Percentiles rank a stretch among this genome's conserved stretches.
phyloP scores from a whole-genome alignment of 2,329 filamentous ascomycete species.

The Trichoderma gracile region DNA sequence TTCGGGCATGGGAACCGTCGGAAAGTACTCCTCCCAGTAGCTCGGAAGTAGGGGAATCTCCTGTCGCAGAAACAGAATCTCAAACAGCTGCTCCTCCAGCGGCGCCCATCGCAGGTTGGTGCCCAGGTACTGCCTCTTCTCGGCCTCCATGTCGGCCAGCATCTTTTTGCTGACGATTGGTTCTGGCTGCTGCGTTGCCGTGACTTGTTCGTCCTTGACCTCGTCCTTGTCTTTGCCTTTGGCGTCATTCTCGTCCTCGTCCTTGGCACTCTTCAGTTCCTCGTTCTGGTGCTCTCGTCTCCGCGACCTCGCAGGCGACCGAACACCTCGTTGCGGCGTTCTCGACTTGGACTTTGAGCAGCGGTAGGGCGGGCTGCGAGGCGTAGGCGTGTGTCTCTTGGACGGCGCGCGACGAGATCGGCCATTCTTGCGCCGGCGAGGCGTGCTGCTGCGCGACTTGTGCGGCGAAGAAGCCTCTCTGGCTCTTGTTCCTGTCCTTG shows the following conservation, averaged over 20 bases:
- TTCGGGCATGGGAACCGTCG: conserved; percentile 43
- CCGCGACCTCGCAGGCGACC: background rate
- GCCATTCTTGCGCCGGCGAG: background rate
- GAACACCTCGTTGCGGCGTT: background rate
- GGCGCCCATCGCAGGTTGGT: conserved; percentile 51
- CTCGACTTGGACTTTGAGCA: background rate
- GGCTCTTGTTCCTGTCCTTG: background rate
- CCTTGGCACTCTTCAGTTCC: too few species aligned
- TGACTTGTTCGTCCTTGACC: too few species aligned
- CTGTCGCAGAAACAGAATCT: conserved; percentile 45
- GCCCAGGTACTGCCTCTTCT: conserved; percentile 45
- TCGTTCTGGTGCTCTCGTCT: background rate
- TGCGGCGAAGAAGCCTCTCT: background rate
- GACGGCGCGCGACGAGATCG: background rate
- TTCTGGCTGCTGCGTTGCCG: background rate
- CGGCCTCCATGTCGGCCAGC: conserved; percentile 45
- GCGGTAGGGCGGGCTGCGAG: background rate
- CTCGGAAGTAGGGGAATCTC: conserved; percentile 44
- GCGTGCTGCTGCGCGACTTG: background rate
- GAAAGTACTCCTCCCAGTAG: conserved; percentile 46
- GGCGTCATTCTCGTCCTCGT: too few species aligned
- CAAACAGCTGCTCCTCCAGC: conserved; percentile 50
- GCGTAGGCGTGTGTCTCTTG: background rate
- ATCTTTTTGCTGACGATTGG: conserved; percentile 1
- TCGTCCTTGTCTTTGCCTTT: too few species aligned